Base-by-base conservation (phyloP, 2,329 filamentous ascomycete genomes). In the Trichophyton benhamiae region DNA sequence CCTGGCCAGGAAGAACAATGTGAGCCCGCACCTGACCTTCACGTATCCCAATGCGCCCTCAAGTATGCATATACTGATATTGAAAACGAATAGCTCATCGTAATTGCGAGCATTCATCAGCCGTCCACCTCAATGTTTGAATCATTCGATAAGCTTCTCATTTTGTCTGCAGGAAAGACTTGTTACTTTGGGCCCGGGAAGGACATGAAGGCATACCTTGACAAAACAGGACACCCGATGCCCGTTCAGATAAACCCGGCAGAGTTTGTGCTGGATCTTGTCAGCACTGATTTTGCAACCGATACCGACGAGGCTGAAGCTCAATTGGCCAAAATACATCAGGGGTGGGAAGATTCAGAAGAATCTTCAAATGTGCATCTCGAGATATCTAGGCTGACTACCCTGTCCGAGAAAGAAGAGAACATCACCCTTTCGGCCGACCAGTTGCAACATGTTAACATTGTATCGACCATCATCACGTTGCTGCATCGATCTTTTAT, bases 101-200 rank as follows among this genome's bases (percentile, higher is more conserved):
- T 94, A 33, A 84, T 95, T 63, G 87, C 87, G 3, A 89, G 87
- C 44, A 94, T 95, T 64, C 90, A 95, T 71, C 90, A 95, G 69
- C 90, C 90, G 0, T 92, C 88, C 0, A 88, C 88, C 0, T 81
- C 85, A 0, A 91, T 87, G 0, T 95, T 90, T 67, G 81, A 86
- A 64, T 81, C 91, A 11, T 95, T 95, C 66, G 89, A 95, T 70
- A 89, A 88, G 70, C 76, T 95, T 0, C 76, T 89, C 42, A 79
- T 95, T 1, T 78, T 95, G 0, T 91, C 88, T 0, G 76, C 76
- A 2, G 89, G 89, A 17, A 82, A 80, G 61, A 83, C 85, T 0
- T 86, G 86, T 65, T 95, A 91, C 73, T 89, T 87, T 65, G 90
- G 89, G 0, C 76, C 83, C 0, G 76, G 89, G 0, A 64, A 71